Evolutionary conservation across 164 flowering plant species (phyloP).

Genomic region (Dillenia turbinata): DNA sequence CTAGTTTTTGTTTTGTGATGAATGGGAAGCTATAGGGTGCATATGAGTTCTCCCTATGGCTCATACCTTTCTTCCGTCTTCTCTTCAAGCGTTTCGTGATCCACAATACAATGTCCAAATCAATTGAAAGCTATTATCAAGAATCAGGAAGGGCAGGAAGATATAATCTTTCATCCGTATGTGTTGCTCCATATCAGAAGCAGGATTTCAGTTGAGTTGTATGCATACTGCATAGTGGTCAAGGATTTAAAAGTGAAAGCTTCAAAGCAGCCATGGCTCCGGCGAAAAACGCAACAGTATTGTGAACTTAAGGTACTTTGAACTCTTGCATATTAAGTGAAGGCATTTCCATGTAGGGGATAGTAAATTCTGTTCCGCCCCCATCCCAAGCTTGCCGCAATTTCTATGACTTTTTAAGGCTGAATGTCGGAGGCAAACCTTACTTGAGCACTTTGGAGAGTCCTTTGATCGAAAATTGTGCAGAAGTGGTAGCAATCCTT

Average conservation of each 20-base stretch:
- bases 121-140: conserved; percentile 98
- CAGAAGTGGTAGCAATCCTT: conserved; percentile 70
- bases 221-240: conserved; percentile 80
- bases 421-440: conserved; percentile 70
- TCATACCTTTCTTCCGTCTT: not conserved
- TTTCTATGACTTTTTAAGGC: conserved; percentile 32
- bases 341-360: not conserved
- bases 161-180: conserved; percentile 71
- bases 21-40: too few species aligned
- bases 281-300: conserved; percentile 84
- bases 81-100: conserved; percentile 77
- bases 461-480: conserved; percentile 56
- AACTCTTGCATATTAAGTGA: too few species aligned
- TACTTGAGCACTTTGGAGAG: conserved; percentile 90
- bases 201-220: conserved; percentile 96
- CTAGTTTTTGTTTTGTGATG: too few species aligned
- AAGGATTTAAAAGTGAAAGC: conserved; percentile 48
- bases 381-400: not conserved
- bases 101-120: conserved; percentile 92
- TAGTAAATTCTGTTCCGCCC: not conserved
- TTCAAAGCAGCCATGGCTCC: conserved; percentile 76
- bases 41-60: too few species aligned
- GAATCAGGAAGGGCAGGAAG: conserved; percentile 98
- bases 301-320: conserved; percentile 81
- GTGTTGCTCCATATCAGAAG: conserved; percentile 83